Conservation (phyloP, 495 filamentous ascomycete species). For the Tuber umbilicatum region DNA sequence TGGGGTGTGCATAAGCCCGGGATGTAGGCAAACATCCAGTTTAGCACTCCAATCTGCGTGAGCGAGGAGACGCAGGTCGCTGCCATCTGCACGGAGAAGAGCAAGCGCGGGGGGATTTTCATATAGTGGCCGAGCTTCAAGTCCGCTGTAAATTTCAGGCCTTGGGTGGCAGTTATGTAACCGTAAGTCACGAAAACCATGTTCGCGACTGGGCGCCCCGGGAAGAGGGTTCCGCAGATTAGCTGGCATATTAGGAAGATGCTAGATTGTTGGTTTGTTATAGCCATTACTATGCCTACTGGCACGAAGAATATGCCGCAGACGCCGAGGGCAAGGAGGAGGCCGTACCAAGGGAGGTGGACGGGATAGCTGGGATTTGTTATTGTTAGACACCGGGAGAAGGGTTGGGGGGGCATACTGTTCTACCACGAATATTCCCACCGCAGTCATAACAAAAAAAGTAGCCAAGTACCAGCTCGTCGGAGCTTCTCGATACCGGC, state of each 20-base stretch:
- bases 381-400: constrained; percentile 37
- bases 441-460: constrained; percentile 61
- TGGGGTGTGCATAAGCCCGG: constrained; percentile 67
- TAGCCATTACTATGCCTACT: constrained; percentile 78
- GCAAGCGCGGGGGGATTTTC: constrained; percentile 77
- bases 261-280: constrained; percentile 73
- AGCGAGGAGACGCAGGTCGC: constrained; percentile 71
- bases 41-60: constrained; percentile 73
- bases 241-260: constrained; percentile 79
- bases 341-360: constrained; percentile 69
- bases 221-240: constrained; percentile 69
- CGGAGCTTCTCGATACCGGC: constrained; percentile 66
- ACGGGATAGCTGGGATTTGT: constrained; percentile 52
- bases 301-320: constrained; percentile 68
- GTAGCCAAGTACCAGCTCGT: constrained; percentile 68
- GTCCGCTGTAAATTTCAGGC: constrained; percentile 78
- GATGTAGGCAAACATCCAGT: constrained; percentile 82
- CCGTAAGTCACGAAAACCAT: constrained; percentile 87
- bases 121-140: constrained; percentile 87
- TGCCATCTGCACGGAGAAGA: constrained; percentile 74
- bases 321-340: constrained; percentile 67
- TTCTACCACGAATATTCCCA: constrained; percentile 79
- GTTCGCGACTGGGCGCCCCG: constrained; percentile 75
- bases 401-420: constrained; percentile 44
- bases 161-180: constrained; percentile 70